These are phyloP conservation scores for Penicillium soppii DNA, from an alignment of 495 filamentous ascomycete species.

Conservation along the genomic window DNA sequence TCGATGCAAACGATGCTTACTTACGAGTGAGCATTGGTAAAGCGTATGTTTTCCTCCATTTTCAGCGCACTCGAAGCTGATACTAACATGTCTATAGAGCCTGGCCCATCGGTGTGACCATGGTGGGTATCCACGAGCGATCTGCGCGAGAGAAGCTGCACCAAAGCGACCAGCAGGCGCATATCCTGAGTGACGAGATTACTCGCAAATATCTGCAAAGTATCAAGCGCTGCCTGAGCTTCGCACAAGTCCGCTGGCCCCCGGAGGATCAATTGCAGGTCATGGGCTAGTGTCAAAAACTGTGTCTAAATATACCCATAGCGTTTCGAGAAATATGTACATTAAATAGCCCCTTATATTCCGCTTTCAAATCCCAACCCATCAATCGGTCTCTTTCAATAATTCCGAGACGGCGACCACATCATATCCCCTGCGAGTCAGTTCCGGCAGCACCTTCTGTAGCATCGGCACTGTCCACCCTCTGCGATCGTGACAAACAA, in stretches of 20 bases:
- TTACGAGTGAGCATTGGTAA: conserved; percentile 92
- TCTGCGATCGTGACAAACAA: conserved; percentile 81
- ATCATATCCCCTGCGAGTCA: conserved; percentile 64
- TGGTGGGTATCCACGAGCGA: conserved; percentile 99
- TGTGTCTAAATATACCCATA: conserved; percentile 14
- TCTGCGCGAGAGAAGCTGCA: conserved; percentile 93
- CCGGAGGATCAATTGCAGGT: conserved; percentile 89
- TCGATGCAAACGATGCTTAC: conserved; percentile 96
- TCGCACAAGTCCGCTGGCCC: conserved; percentile 95
- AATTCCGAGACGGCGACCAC: conserved; percentile 68
- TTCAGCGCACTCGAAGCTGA: neutral
- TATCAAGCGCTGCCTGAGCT: conserved; percentile 95
- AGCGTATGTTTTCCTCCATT: conserved; percentile 54
- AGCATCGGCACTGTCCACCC: conserved; percentile 79
- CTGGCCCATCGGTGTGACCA: conserved; percentile 98
- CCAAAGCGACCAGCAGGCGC: conserved; percentile 80
- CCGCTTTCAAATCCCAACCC: neutral
- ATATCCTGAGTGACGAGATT: conserved; percentile 95
- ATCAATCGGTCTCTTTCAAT: conserved; percentile 33
- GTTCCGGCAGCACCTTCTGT: conserved; percentile 63
- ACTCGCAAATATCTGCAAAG: conserved; percentile 96
- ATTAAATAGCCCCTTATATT: neutral
- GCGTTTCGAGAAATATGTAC: conserved; percentile 5
- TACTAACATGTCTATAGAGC: conserved; percentile 49
- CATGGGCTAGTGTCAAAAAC: conserved; percentile 68